A percentile compares a stretch with the other conserved stretches of the same genome.
phyloP scores from a whole-genome alignment of 1,139 yeast species.

The Wickerhamomyces sp. region DNA sequence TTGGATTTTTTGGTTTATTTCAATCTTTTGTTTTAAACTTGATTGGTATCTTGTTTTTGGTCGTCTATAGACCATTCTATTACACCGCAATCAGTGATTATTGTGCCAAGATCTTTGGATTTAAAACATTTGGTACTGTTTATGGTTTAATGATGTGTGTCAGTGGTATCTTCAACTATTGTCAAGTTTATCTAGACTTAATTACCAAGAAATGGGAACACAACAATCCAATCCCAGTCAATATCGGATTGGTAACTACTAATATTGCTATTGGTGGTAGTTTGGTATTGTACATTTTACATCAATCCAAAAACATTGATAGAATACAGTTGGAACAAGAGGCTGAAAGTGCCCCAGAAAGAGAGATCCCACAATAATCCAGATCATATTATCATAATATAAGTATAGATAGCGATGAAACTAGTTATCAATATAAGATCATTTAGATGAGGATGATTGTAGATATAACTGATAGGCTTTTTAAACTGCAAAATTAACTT shows the following conservation, averaged over 20 bases:
- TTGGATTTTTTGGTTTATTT: constrained; percentile 66
- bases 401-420: no score
- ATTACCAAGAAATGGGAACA: constrained; percentile 61
- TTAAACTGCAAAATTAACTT: no score
- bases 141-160: constrained; percentile 82
- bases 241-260: constrained; percentile 44
- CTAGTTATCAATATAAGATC: no score
- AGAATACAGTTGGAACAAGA: constrained; percentile 56
- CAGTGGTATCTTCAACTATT: constrained; percentile 71
- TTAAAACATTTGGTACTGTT: constrained; percentile 86
- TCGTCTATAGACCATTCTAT: constrained; percentile 85
- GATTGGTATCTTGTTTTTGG: constrained; percentile 63
- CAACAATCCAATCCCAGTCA: constrained; percentile 78
- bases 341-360: constrained; percentile 52
- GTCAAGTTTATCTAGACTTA: constrained; percentile 65
- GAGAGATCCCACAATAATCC: constrained; percentile 38
- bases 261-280: constrained; percentile 52
- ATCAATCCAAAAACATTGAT: constrained; percentile 44
- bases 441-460: no score
- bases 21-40: constrained; percentile 50
- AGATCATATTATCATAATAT: no score
- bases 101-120: constrained; percentile 90
- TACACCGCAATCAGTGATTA: constrained; percentile 90
- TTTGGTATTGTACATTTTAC: constrained; percentile 48
- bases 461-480: no score